Conservation (phyloP, 2,329 filamentous ascomycete genomes). For the Thermomyces lanuginosus region DNA sequence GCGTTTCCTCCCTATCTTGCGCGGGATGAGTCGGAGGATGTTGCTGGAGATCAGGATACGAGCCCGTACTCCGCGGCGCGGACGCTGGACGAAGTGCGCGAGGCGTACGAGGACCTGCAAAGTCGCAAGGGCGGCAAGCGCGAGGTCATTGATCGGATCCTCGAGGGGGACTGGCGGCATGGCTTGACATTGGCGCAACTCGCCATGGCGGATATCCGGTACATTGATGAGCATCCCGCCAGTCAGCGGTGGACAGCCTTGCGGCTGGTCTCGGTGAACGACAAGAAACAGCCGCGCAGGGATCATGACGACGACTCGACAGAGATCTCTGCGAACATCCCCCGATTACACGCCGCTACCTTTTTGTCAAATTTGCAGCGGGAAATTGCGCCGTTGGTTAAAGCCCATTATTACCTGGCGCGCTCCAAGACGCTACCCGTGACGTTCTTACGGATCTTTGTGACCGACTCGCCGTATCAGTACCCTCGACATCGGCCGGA, state of each 20-base stretch:
- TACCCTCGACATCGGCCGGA: slow-evolving; percentile 25
- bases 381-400: slow-evolving; percentile 61
- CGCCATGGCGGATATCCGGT: slow-evolving; percentile 38
- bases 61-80: slow-evolving; percentile 53
- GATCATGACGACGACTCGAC: slow-evolving; percentile 7
- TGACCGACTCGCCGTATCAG: slow-evolving; percentile 68
- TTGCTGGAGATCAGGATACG: slow-evolving; percentile 41
- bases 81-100: slow-evolving; percentile 49
- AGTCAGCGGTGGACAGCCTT: slow-evolving; percentile 39
- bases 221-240: slow-evolving; percentile 37
- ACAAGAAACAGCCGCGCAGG: slow-evolving; percentile 8
- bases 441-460: slow-evolving; percentile 59
- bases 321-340: slow-evolving; percentile 31
- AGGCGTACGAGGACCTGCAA: slow-evolving; percentile 46
- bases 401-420: slow-evolving; percentile 68
- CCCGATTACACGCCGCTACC: slow-evolving; percentile 63
- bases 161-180: slow-evolving; percentile 41
- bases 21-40: slow-evolving; percentile 31
- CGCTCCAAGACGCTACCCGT: slow-evolving; percentile 49
- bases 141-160: slow-evolving; percentile 39
- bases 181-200: slow-evolving; percentile 40
- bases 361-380: slow-evolving; percentile 62
- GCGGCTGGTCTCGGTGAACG: slow-evolving; percentile 22
- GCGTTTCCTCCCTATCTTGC: slow-evolving; percentile 45
- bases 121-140: slow-evolving; percentile 36